Base-by-base conservation (phyloP, 179 eudicot genomes). In the Kewa caespitosa region DNA sequence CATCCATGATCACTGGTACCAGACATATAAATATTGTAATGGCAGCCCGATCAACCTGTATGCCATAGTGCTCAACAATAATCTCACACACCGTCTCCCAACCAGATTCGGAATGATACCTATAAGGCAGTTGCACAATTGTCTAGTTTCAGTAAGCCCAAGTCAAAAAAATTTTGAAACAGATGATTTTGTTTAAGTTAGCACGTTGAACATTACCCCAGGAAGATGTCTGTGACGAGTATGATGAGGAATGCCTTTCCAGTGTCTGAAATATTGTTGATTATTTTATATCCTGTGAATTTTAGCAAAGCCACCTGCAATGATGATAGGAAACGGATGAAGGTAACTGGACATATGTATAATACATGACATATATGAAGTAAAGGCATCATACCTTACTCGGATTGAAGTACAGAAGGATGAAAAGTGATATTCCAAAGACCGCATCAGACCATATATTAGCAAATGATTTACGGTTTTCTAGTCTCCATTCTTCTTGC, bases 61-160 rank as follows among this genome's bases (percentile, higher is more conserved):
- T 42, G 39, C 99, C 99, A 67, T 93, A 96, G 80, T 96, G 99
- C 84, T 96, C 98, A 23, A 91, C 79, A 57, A 93, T 43, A 68
- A 91, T 70, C 83, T 96, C 99, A 75, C 90, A 76, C 79, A 92
- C 75, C 22, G 98, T 89, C 81, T 90, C 87, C 98, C 98, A 94
- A 74, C 98, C 98, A 70, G 94, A 86, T 88, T 94, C 98, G 70
- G 98, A 94, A 85, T 94, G 99, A 79, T 91, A 90, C 74, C 99
- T 96, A 89, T 83, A 80, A 61, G 65, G 57, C 42, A 78, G 65
- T 22, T 37, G 48, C 55, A 34, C 43, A 60, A 43, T 65, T 25
- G n/a, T 63, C 6, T 27, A 43, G 36, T 69, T 33, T 32, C 34
- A 4, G n/a, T 20, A 13, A 59, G 18, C 25, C 15, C 37, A 36